Base-by-base conservation (phyloP, 2,329 filamentous ascomycete species). In the Chaetomium globosum region DNA sequence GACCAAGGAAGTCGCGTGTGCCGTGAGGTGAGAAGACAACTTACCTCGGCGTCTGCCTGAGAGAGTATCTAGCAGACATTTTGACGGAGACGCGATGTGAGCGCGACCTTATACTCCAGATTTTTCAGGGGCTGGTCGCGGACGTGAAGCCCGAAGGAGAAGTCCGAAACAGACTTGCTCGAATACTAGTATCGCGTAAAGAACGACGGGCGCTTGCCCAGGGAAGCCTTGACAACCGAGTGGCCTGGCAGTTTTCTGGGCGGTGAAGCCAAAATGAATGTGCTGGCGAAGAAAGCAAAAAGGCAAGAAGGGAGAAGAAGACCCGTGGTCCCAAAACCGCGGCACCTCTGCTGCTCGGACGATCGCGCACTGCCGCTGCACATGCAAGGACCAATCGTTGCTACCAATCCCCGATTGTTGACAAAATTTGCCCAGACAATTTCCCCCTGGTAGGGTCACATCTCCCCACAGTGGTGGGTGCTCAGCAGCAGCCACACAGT, bases 21-120 rank as follows among this genome's bases (percentile, higher is more conserved):
- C 19, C 10, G 5, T 8, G n/a, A 48, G 36, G 39, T n/a, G 39
- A 48, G 21, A 52, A 26, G 49, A 51, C 21, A 9, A 65, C 74
- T 69, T 66, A 75, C 74, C 73, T 73, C 2, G 74, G 74, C 48
- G 74, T 76, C 63, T 75, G 73, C 57, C 74, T 67, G 23, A 76
- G 63, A 9, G 74, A 76, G 55, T 76, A 76, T 68, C 74, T 69
- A 30, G 69, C 63, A 30, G 74, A 73, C 74, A 75, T 75, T 21
- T 43, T 68, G 66, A 67, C 36, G 48, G 51, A 33, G 43, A 58
- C 53, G 63, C 64, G 60, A 59, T 33, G 54, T 30, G 52, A 48
- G 56, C 59, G 61, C 49, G 51, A 48, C 55, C 66, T 67, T 66
- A 65, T 64, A 59, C 19, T 31, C 43, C 4, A 26, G 49, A 12